A percentile compares a stretch with the other conserved stretches of the same genome.
Conservation (phyloP, 2,329 filamentous ascomycete species). For the Xylariaceae sp. region DNA sequence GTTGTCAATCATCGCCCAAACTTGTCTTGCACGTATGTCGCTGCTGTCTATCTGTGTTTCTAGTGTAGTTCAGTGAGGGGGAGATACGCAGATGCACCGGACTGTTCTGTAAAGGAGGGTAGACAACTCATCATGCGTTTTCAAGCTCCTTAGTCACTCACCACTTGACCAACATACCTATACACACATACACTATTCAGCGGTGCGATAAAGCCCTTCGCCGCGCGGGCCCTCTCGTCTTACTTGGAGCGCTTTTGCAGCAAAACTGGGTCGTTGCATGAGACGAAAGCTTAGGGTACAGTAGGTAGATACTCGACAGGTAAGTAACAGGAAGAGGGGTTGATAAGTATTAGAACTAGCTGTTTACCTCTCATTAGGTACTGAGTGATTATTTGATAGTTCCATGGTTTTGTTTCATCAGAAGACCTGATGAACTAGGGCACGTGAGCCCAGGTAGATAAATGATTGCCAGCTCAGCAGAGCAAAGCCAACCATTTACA, state of each 20-base stretch:
- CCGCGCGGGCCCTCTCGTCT: neutral
- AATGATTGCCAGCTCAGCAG: slow-evolving; percentile 26
- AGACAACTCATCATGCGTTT: slow-evolving; percentile 37
- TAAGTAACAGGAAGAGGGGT: slow-evolving; percentile 7
- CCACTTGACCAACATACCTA: slow-evolving; percentile 25
- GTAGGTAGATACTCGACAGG: slow-evolving; percentile 1
- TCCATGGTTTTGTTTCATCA: slow-evolving; percentile 1
- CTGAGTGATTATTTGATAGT: neutral
- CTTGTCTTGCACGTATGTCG: too few relatives aligned
- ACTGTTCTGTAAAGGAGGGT: slow-evolving; percentile 28
- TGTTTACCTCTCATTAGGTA: slow-evolving; percentile 2
- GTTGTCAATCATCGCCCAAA: too few relatives aligned
- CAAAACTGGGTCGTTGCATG: slow-evolving; percentile 12
- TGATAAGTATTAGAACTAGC: slow-evolving; percentile 3
- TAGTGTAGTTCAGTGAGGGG: slow-evolving; percentile 15
- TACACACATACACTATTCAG: neutral
- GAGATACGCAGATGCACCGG: slow-evolving; percentile 4
- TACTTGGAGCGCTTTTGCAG: slow-evolving; percentile 7
- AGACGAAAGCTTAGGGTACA: slow-evolving; percentile 1
- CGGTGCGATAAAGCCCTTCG: neutral
- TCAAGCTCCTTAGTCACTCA: slow-evolving; percentile 7
- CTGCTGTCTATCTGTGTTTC: too few relatives aligned
- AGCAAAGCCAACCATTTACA: slow-evolving; percentile 11
- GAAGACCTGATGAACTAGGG: neutral
- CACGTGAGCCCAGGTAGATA: slow-evolving; percentile 3